Evolutionary conservation across 139 green algal genomes (phyloP), one percentile per base, ranked within the genome.

Genomic region (Mesotaenium endlicherianum): DNA sequence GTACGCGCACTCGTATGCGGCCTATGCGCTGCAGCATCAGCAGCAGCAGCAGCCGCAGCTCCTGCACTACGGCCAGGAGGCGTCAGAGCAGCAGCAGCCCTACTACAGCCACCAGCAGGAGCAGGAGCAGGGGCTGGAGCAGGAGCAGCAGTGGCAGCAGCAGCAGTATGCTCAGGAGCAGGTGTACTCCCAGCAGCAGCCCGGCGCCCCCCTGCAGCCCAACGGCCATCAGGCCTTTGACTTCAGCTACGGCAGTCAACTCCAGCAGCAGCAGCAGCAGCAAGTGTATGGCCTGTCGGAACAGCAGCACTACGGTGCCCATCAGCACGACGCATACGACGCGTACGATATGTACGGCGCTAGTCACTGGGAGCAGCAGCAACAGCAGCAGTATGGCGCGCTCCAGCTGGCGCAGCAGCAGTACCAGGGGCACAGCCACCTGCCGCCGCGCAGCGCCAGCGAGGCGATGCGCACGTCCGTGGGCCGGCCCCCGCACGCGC

Each of bases 381-480:
- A 75, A 31, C 47, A 57, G 47, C 47, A 57, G 47, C 47, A 57
- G 47, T 57, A 57, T 57, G 47, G 47, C 11, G n/a, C n/a, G n/a
- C 47, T 57, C 47, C 11, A 57, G 8, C n/a, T 36, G 58, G 8
- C 11, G 58, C 30, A 58, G 8, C 14, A 64, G 70, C 14, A 72
- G 30, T 14, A 31, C 8, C 41, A 77, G 17, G 30, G 36, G 42
- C 36, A 77, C 14, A 2, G 40, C 39, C 42, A 60, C 26, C 44
- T 86, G 50, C 41, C 80, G 1, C 81, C 81, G 3, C 6, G 50
- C 16, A 77, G 26, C 45, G 47, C 36, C 44, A 74, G 14, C 17
- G 81, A 87, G 81, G 81, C 81, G 41, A 69, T 84, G 81, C 43
- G 26, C 11, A 47, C 42, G 20, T 50, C 70, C 1, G 70, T 31